Percentiles rank a stretch among this genome's conserved stretches.
Conservation (phyloP, 192 early-diverging fungal genomes). For the Backusella tuberculispora region DNA sequence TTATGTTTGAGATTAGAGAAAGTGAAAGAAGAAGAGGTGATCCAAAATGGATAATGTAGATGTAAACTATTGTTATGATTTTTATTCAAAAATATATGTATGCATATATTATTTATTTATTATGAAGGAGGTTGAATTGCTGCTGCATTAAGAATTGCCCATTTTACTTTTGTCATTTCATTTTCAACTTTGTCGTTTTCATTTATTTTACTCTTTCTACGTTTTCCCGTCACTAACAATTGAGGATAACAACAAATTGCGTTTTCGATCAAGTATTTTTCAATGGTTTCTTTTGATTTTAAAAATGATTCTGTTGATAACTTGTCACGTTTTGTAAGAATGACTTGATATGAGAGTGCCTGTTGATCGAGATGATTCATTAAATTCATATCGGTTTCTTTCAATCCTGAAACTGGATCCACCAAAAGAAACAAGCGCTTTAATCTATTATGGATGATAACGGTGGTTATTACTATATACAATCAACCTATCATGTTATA, state of each 20-base stretch:
- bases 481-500: not conserved
- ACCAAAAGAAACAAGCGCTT: conserved; percentile 51
- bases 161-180: conserved; percentile 24
- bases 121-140: not conserved
- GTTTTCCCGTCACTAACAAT: conserved; percentile 44
- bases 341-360: conserved; percentile 52
- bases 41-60: conserved; percentile 40
- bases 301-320: conserved; percentile 43
- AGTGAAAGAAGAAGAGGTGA: conserved; percentile 63
- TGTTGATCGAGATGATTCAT: conserved; percentile 48
- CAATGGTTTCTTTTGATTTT: conserved; percentile 44
- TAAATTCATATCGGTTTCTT: conserved; percentile 48
- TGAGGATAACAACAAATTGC: conserved; percentile 56
- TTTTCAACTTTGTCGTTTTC: conserved; percentile 20
- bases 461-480: not conserved
- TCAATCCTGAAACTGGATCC: conserved; percentile 51
- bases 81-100: too few relatives aligned
- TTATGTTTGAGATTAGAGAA: conserved; percentile 84
- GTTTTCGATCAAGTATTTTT: conserved; percentile 43
- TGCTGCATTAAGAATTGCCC: conserved; percentile 29
- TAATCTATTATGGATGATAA: conserved; percentile 33
- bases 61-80: not conserved
- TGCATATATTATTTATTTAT: not conserved
- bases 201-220: conserved; percentile 36
- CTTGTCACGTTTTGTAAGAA: conserved; percentile 53